Percentiles rank a stretch among this genome's conserved stretches.
These are phyloP conservation scores for Musa beccarii DNA, from an alignment of 176 grass and related monocot genomes.

Conservation along the genomic window DNA sequence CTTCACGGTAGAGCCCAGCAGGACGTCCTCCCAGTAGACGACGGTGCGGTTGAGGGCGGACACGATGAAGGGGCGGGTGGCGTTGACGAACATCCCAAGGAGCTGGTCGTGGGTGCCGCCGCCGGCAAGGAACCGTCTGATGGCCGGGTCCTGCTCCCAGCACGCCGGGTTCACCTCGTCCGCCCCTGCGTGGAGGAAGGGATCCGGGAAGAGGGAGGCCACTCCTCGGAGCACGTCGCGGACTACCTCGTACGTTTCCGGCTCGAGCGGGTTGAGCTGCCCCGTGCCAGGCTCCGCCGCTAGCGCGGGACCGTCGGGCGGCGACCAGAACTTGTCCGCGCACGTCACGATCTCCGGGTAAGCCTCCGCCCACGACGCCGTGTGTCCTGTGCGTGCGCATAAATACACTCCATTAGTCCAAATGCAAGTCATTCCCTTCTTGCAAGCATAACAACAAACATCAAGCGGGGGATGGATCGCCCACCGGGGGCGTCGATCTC, in stretches of 20 bases:
- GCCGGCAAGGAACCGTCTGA: slow-evolving; percentile 36
- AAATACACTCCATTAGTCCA: not conserved
- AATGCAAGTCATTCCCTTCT: not conserved
- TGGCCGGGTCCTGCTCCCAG: slow-evolving; percentile 67
- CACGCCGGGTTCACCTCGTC: slow-evolving; percentile 92
- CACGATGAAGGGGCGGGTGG: slow-evolving; percentile 54
- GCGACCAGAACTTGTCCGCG: slow-evolving; percentile 77
- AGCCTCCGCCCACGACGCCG: slow-evolving; percentile 71
- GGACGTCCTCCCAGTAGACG: slow-evolving; percentile 94
- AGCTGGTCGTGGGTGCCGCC: slow-evolving; percentile 65
- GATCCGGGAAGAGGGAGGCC: slow-evolving; percentile 53
- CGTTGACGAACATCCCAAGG: slow-evolving; percentile 74
- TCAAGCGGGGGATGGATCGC: not conserved
- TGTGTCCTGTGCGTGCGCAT: slow-evolving; percentile 39
- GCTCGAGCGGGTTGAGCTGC: slow-evolving; percentile 76
- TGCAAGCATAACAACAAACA: not conserved
- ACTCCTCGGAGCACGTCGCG: slow-evolving; percentile 60
- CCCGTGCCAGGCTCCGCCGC: slow-evolving; percentile 80
- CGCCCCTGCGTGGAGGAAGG: slow-evolving; percentile 62
- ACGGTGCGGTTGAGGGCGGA: slow-evolving; percentile 70
- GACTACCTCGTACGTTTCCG: slow-evolving; percentile 69
- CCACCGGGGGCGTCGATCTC: slow-evolving; percentile 90
- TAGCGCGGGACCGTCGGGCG: slow-evolving; percentile 36
- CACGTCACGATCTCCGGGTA: slow-evolving; percentile 94
- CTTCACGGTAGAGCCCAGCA: slow-evolving; percentile 53